Evolutionary conservation across 768 basidiomycete genomes (phyloP).

Genomic region (Gloeophyllum trabeum): DNA sequence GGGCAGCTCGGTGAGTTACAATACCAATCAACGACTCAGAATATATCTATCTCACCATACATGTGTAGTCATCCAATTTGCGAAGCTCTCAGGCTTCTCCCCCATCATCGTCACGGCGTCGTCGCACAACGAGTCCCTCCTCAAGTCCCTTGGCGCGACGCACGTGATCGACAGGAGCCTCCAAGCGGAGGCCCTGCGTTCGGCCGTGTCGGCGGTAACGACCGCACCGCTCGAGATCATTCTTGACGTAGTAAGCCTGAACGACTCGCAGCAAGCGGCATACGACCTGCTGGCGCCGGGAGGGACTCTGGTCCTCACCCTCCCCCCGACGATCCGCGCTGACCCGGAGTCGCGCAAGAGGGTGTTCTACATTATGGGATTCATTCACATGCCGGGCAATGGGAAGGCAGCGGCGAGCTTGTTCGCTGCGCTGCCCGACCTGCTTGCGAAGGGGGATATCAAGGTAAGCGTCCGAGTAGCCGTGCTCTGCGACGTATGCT

Average conservation of each 20-base stretch:
- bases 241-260: not conserved
- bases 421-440: too few species aligned
- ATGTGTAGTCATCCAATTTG: slow-evolving; percentile 6
- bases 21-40: too few species aligned
- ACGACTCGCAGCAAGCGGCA: not conserved
- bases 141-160: too few species aligned
- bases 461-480: too few species aligned
- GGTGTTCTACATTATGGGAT: too few species aligned
- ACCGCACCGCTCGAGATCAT: not conserved
- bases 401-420: too few species aligned
- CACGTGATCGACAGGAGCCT: slow-evolving; percentile 4
- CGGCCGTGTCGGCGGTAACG: not conserved
- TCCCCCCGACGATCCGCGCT: slow-evolving; percentile 1
- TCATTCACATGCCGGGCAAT: too few species aligned
- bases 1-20: too few species aligned
- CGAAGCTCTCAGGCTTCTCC: slow-evolving; percentile 5
- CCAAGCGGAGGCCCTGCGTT: not conserved
- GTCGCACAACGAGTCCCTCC: slow-evolving; percentile 5
- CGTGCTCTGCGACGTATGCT: too few species aligned
- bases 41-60: not conserved
- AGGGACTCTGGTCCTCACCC: slow-evolving; percentile 1
- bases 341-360: too few species aligned
- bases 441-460: too few species aligned
- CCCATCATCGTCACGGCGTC: slow-evolving; percentile 7
- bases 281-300: slow-evolving; percentile 1